Evolutionary conservation across 2,329 filamentous ascomycete species (phyloP), one percentile per base, ranked within the genome.

Genomic region (Stagonosporopsis rhizophila): DNA sequence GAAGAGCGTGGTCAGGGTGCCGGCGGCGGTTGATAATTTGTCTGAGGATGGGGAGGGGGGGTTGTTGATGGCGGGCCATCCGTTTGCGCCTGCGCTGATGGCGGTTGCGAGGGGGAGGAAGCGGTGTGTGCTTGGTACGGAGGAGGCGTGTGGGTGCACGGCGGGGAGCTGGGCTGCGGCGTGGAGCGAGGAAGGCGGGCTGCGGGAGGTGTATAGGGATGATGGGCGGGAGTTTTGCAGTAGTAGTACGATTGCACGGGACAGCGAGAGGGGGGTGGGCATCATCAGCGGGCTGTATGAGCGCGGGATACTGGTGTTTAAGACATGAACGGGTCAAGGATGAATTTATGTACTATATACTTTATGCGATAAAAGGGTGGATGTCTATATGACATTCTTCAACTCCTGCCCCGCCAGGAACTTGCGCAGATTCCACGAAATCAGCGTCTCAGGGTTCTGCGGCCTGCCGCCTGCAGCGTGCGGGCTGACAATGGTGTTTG

Each of bases 391-490:
- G 32, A 80, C 67, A 66, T 89, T 89, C 78, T 79, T 85, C 68
- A 89, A 64, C 52, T 79, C 68, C 77, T 88, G 85, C 1, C 81
- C 81, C 1, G 86, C 85, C 60, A 86, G 61, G 66, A 87, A 86
- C 60, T 81, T 77, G 60, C 85, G 78, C 73, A 89, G 62, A 62
- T 89, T 89, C 55, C 85, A 80, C 37, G 83, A 82, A 59, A 88
- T 86, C 66, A 89, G 72, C 6, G 64, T 79, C 77, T 88, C 85
- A 0, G 82, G 78, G 4, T 82, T 85, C 72, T 87, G 85, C 4
- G 87, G 87, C 56, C 87, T 72, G 0, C 85, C 85, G 2, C 85
- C 85, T 0, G 85, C 85, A 0, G 84, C 83, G 59, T 87, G 84
- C 0, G 84, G 84, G 48, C 82, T 85, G 22, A 87, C 71, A 27